A percentile compares a stretch with the other conserved stretches of the same genome.
These are phyloP conservation scores for Drechslerella coelobrocha DNA, from an alignment of 2,329 filamentous ascomycete species.

Conservation along the genomic window DNA sequence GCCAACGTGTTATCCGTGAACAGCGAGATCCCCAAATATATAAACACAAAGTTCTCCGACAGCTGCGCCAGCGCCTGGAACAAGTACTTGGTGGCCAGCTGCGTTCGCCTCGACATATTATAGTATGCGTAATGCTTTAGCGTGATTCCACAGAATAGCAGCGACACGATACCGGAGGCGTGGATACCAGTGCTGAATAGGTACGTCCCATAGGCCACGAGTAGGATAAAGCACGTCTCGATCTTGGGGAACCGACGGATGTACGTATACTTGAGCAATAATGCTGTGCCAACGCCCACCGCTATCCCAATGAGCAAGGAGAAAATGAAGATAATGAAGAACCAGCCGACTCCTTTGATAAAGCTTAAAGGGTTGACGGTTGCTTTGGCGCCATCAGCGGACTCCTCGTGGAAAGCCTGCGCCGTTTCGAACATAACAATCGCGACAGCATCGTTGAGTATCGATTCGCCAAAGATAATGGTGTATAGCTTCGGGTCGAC, in stretches of 20 bases:
- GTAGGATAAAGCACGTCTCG: slow-evolving; percentile 89
- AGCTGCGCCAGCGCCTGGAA: slow-evolving; percentile 94
- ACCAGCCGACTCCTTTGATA: slow-evolving; percentile 90
- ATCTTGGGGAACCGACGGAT: slow-evolving; percentile 93
- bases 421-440: slow-evolving; percentile 99
- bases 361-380: slow-evolving; percentile 74
- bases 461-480: slow-evolving; percentile 97
- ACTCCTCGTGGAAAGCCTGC: slow-evolving; percentile 82
- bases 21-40: slow-evolving; percentile 91
- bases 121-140: slow-evolving; percentile 99
- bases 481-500: slow-evolving; percentile 99
- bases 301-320: slow-evolving; percentile 87
- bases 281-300: slow-evolving; percentile 83
- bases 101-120: slow-evolving; percentile 98
- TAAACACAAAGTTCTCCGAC: slow-evolving; percentile 99
- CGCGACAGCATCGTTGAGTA: slow-evolving; percentile 95
- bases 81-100: slow-evolving; percentile 96
- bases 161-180: slow-evolving; percentile 95
- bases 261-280: slow-evolving; percentile 92
- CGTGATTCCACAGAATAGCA: slow-evolving; percentile 97
- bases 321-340: slow-evolving; percentile 94
- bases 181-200: slow-evolving; percentile 96
- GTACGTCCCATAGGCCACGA: slow-evolving; percentile 95
- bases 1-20: slow-evolving; percentile 88
- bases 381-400: slow-evolving; percentile 60